Base-by-base conservation (phyloP, 176 grass and related monocot genomes). In the Alloteropsis semialata region DNA sequence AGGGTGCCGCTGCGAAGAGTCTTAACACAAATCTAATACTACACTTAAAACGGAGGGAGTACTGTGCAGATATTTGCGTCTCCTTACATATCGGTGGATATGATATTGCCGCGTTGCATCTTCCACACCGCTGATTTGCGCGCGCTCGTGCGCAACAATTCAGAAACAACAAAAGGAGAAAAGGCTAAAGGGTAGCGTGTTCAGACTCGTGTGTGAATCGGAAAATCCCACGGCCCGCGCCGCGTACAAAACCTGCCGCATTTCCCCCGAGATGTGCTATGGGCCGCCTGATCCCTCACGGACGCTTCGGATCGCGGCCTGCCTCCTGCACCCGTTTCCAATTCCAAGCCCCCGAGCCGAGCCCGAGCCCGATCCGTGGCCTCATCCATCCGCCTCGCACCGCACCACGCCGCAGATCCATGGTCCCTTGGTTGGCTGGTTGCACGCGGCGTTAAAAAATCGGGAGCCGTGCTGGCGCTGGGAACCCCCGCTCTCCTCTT, bases 391-490 rank as follows among this genome's bases (percentile, higher is more conserved):
- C n/a, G n/a, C n/a, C n/a, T n/a, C 76, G 19, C 16, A 8, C 28
- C 32, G 43, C 18, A 1, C 28, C 63, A 64, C 74, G 2, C 51
- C 43, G 59, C 69, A 41, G 24, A 76, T n/a, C 61, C 25, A 56
- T 42, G n/a, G n/a, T n/a, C n/a, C n/a, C n/a, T n/a, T n/a, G n/a
- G n/a, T n/a, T n/a, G n/a, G n/a, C n/a, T 21, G 63, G 9, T 21
- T 12, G 18, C 34, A 80, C 82, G 82, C 82, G 88, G 72, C 64
- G 78, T 64, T 49, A 81, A 85, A 80, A 86, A 78, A 82, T 86
- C 57, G 30, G 57, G 79, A 78, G 79, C 73, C 88, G 84, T 90
- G 84, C 78, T 72, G 73, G 78, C 79, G 78, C 68, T n/a, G 45
- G 72, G 72, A 73, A 86, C 65, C 78, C n/a, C 34, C 27, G 8